Evolutionary conservation across 1,284 basidiomycete species (phyloP), one percentile per base, ranked within the genome.

Genomic region (Leccinum pachyderme): DNA sequence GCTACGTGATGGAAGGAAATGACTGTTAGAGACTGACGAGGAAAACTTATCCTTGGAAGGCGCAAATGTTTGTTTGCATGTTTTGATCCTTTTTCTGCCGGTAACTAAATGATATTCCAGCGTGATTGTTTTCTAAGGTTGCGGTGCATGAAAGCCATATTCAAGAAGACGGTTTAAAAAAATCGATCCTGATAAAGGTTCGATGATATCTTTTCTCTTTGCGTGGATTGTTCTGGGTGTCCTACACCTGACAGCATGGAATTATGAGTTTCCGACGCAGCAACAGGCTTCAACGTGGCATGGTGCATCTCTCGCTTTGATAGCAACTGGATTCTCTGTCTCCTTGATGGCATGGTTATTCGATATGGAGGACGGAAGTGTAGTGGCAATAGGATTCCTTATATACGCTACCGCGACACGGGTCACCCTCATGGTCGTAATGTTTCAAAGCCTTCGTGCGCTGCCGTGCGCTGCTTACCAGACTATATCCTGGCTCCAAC

Each of bases 281-380:
- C 2, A 13, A 6, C 13, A 33, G 15, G 32, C 13, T 33, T 15
- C 5, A 2, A 33, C 7, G 1, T 13, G 32, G 32, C 32, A 11
- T 33, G 32, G 32, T 13, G 32, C 32, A 33, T 33, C 32, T 33
- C 6, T 33, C 3, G 32, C 13, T 11, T 33, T 15, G 32, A 33
- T 7, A 33, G 13, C 13, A 15, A 33, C 6, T 15, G 32, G 13
- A 33, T 33, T 33, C 32, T 11, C 1, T 5, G 32, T 15, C 13
- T 8, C 12, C 4, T 35, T 63, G 67, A 1, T 35, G 15, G 33
- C 6, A 12, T 35, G 13, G 33, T 4, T 35, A 35, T 35, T 33
- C 12, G 32, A 15, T 33, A 7, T 33, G 32, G 32, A 33, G 32
- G 32, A 33, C 13, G 32, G 5, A 15, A 33, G 32, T 33, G 13